Evolutionary conservation across 345 rosid species (phyloP).

Genomic region (Gossypium ekmanianum): DNA sequence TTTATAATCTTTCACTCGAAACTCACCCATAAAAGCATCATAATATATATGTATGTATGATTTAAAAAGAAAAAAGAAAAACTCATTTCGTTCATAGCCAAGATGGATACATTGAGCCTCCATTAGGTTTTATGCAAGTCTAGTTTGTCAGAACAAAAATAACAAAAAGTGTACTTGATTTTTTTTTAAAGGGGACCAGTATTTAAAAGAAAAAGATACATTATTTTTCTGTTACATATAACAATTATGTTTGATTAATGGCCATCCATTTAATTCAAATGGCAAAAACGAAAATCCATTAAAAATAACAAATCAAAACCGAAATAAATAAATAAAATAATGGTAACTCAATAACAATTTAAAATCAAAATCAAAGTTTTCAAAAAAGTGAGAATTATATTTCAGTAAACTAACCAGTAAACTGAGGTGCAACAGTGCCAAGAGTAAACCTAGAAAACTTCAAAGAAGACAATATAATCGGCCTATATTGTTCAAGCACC

Average conservation of each 20-base stretch:
- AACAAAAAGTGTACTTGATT: neutral
- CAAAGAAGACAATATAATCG: constrained; percentile 77
- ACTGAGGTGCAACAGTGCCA: constrained; percentile 98
- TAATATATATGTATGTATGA: too few relatives aligned
- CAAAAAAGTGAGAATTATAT: neutral
- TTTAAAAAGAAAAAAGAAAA: neutral
- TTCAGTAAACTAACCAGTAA: constrained; percentile 64
- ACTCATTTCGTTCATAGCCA: neutral
- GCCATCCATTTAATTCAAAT: neutral
- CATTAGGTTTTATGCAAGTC: neutral
- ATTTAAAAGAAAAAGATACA: neutral
- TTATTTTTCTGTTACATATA: constrained; percentile 7
- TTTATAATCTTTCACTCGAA: neutral
- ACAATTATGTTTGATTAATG: constrained; percentile 10
- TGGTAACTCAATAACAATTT: neutral
- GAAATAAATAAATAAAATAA: constrained; percentile 1
- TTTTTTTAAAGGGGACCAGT: neutral
- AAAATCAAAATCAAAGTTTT: neutral
- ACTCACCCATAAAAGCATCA: constrained; percentile 1
- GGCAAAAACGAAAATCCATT: neutral
- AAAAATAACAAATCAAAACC: constrained; percentile 4
- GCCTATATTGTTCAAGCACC: constrained; percentile 86
- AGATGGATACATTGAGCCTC: neutral
- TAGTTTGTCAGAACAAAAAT: neutral
- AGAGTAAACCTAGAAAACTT: constrained; percentile 93